A percentile compares a stretch with the other conserved stretches of the same genome.
Conservation (phyloP, 306 rosid genomes). For the Dryas octopetala region DNA sequence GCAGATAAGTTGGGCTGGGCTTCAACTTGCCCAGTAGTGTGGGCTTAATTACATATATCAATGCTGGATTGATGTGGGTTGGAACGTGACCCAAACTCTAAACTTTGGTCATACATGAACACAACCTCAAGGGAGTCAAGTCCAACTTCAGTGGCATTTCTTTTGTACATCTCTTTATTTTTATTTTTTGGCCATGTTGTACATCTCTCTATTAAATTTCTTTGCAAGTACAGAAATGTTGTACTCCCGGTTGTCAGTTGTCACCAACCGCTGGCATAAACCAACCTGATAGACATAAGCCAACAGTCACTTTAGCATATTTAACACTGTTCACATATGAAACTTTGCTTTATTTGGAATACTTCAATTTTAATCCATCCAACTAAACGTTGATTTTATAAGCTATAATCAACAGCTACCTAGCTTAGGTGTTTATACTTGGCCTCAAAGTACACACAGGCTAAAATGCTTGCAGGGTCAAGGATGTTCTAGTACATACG, state of each 20-base stretch:
- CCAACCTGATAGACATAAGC: conserved; percentile 45
- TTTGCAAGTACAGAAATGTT: conserved; percentile 23
- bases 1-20: too few species aligned
- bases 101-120: too few species aligned
- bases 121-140: too few species aligned
- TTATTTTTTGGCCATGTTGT: background rate
- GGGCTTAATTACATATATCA: too few species aligned
- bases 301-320: conserved; percentile 16
- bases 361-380: conserved; percentile 9
- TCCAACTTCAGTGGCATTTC: too few species aligned
- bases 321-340: background rate
- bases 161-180: background rate
- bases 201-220: too few species aligned
- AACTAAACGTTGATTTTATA: conserved; percentile 12
- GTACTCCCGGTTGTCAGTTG: conserved; percentile 21
- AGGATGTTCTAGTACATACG: conserved; percentile 17
- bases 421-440: conserved; percentile 38
- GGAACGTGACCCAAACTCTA: too few species aligned
- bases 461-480: conserved; percentile 23
- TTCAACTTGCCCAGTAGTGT: too few species aligned
- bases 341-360: conserved; percentile 13
- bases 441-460: conserved; percentile 39
- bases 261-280: conserved; percentile 37
- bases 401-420: conserved; percentile 5
- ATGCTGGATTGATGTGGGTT: too few species aligned